A percentile compares a stretch with the other conserved stretches of the same genome.
phyloP scores from a whole-genome alignment of 2,329 filamentous ascomycete species.

The Pseudophaeomoniella oleicola region DNA sequence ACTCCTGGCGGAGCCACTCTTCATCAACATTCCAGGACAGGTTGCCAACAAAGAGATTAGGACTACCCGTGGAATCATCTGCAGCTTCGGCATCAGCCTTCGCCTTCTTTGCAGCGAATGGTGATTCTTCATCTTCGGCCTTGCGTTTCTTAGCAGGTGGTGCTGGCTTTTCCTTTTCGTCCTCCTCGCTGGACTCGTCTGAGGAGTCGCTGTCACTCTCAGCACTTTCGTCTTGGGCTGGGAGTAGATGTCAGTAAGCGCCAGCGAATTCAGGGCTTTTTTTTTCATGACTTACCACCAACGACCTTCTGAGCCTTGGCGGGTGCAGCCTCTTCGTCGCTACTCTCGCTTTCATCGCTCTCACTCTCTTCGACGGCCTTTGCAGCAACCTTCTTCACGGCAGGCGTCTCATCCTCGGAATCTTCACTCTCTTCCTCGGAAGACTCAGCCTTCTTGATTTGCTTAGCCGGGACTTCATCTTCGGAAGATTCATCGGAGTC shows the following conservation, averaged over 20 bases:
- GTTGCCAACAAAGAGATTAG: slow-evolving; percentile 78
- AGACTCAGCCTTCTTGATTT: too few species aligned
- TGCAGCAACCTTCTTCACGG: slow-evolving; percentile 4
- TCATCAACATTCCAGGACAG: slow-evolving; percentile 86
- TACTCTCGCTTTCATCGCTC: slow-evolving; percentile 6
- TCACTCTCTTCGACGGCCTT: slow-evolving; percentile 11
- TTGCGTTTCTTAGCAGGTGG: slow-evolving; percentile 27
- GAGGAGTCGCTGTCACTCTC: not conserved
- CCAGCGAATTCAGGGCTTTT: too few species aligned
- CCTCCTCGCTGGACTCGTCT: slow-evolving; percentile 2
- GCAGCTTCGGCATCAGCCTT: slow-evolving; percentile 41
- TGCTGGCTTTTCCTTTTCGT: slow-evolving; percentile 14
- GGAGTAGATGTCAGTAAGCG: too few species aligned
- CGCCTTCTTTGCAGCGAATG: slow-evolving; percentile 40
- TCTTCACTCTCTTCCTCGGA: slow-evolving; percentile 17
- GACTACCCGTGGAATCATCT: slow-evolving; percentile 28
- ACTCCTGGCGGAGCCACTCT: slow-evolving; percentile 64
- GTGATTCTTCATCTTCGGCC: slow-evolving; percentile 27
- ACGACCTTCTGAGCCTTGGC: slow-evolving; percentile 10
- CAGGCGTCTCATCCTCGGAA: slow-evolving; percentile 12
- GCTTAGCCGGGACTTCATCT: slow-evolving; percentile 14
- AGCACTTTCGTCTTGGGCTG: not conserved
- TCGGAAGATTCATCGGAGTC: slow-evolving; percentile 9
- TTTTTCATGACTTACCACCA: too few species aligned
- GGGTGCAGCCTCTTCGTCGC: slow-evolving; percentile 9